Percentiles rank a stretch among this genome's conserved stretches.
These are phyloP conservation scores for Pulveroboletus ravenelii DNA, from an alignment of 768 basidiomycete genomes.

Conservation along the genomic window DNA sequence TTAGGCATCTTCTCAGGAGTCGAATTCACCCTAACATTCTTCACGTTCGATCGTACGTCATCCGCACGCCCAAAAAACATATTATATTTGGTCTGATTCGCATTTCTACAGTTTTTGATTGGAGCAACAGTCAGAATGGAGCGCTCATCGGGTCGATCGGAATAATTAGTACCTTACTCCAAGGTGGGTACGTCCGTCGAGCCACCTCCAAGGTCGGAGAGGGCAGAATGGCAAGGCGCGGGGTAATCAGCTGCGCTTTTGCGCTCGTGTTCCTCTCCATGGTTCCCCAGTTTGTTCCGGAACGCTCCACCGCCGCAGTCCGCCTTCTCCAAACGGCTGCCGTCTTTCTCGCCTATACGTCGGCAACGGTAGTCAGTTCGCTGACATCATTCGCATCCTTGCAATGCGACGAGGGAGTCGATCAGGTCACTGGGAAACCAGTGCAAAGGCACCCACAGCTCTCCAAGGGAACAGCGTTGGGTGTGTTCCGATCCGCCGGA, in stretches of 20 bases:
- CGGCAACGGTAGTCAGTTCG: constrained; percentile 91
- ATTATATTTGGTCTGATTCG: background rate
- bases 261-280: constrained; percentile 69
- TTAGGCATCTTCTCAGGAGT: constrained; percentile 89
- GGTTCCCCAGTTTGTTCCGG: constrained; percentile 54
- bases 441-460: constrained; percentile 57
- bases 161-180: constrained; percentile 81
- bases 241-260: constrained; percentile 66
- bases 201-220: constrained; percentile 72
- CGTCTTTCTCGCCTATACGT: constrained; percentile 86
- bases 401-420: constrained; percentile 76
- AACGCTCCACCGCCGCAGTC: constrained; percentile 41
- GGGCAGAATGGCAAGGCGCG: constrained; percentile 76
- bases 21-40: constrained; percentile 94
- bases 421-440: constrained; percentile 54
- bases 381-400: constrained; percentile 88
- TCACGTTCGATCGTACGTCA: constrained; percentile 79
- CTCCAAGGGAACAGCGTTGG: constrained; percentile 80
- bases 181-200: constrained; percentile 92
- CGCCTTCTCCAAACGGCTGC: constrained; percentile 65
- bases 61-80: background rate
- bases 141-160: constrained; percentile 83
- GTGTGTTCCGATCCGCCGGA: constrained; percentile 85
- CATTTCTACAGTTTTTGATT: constrained; percentile 66
- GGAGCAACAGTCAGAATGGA: constrained; percentile 87